Conservation (phyloP, 31 red algal species). For the Odonthalia washingtoniensis region DNA sequence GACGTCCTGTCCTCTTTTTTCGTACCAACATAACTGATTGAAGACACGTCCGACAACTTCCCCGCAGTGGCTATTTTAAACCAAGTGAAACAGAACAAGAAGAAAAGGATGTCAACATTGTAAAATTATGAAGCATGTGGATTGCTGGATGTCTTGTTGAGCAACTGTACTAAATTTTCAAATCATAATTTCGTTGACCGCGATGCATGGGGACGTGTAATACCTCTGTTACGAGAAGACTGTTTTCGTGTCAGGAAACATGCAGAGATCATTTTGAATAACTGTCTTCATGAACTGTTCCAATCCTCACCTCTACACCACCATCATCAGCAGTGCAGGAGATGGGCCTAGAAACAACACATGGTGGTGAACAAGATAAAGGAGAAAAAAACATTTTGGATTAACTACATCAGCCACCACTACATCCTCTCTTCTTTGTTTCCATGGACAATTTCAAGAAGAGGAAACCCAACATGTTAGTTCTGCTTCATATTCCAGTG, state of each 20-base stretch:
- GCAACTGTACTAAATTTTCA: slow-evolving; percentile 8
- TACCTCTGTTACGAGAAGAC: slow-evolving; percentile 18
- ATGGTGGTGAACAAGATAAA: background rate
- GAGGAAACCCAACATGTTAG: background rate
- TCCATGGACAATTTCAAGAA: background rate
- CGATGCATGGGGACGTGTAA: slow-evolving; percentile 30
- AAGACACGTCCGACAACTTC: no score
- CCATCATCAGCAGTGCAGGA: background rate
- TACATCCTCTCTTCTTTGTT: background rate
- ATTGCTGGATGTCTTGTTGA: slow-evolving; percentile 35
- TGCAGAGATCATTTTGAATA: slow-evolving; percentile 7
- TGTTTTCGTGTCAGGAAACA: background rate
- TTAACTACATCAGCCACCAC: background rate
- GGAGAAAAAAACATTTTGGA: background rate
- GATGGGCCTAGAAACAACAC: background rate
- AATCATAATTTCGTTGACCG: slow-evolving; percentile 18
- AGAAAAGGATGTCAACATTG: slow-evolving; percentile 39
- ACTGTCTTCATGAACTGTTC: slow-evolving; percentile 16
- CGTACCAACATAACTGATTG: no score
- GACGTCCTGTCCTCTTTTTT: no score
- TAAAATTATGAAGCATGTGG: slow-evolving; percentile 45
- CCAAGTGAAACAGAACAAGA: no score
- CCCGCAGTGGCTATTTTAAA: no score
- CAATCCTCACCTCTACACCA: background rate
- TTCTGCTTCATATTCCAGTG: no score